These are phyloP conservation scores for Circinella minor DNA, from an alignment of 371 early-diverging fungal species.

Conservation along the genomic window DNA sequence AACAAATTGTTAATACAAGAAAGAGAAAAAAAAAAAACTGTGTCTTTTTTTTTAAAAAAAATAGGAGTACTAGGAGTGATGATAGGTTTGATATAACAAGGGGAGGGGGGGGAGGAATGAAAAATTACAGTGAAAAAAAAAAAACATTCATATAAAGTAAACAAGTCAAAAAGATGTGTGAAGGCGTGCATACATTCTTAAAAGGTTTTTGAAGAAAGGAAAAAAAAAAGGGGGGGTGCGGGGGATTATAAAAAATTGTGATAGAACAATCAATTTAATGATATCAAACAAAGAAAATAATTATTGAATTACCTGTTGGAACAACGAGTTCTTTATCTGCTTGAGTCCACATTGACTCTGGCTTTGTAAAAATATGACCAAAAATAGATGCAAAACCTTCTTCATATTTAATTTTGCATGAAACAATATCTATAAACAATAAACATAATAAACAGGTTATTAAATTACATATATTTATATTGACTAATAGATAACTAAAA, in stretches of 20 bases:
- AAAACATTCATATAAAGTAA: too few relatives aligned
- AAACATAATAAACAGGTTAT: neutral
- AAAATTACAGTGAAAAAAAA: neutral
- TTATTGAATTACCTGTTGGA: slow-evolving; percentile 36
- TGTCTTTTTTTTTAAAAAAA: too few relatives aligned
- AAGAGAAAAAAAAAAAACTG: neutral
- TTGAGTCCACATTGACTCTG: slow-evolving; percentile 48
- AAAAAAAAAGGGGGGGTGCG: too few relatives aligned
- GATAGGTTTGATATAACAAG: neutral
- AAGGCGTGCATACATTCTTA: too few relatives aligned
- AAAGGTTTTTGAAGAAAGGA: too few relatives aligned
- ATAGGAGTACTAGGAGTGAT: neutral
- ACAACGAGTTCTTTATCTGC: slow-evolving; percentile 37
- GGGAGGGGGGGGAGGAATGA: neutral
- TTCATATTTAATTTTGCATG: slow-evolving; percentile 52
- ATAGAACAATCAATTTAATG: too few relatives aligned
- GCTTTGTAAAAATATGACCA: slow-evolving; percentile 40
- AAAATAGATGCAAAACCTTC: slow-evolving; percentile 47
- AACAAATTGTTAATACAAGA: neutral
- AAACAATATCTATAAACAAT: slow-evolving; percentile 30
- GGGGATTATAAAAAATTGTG: too few relatives aligned
- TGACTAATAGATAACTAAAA: too few relatives aligned
- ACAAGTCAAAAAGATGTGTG: too few relatives aligned
- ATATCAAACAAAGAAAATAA: too few relatives aligned
- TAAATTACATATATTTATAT: too few relatives aligned